These are phyloP conservation scores for Candida argentea DNA, from an alignment of 805 yeast genomes.

Conservation along the genomic window DNA sequence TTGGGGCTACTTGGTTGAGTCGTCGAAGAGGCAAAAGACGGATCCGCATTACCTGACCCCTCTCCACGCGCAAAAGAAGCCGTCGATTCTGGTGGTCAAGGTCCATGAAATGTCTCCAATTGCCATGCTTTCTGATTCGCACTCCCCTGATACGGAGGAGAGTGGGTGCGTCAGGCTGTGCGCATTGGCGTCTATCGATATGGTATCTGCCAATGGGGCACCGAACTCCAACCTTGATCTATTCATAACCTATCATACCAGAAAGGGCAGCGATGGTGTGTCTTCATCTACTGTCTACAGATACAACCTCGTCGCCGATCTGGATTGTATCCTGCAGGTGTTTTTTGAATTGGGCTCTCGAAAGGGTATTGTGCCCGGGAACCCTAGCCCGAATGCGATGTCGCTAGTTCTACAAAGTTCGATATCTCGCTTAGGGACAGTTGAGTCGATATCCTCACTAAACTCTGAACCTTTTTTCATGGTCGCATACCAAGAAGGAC, in stretches of 20 bases:
- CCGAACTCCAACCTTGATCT: constrained; percentile 36
- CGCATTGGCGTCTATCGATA: constrained; percentile 26
- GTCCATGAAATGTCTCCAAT: constrained; percentile 18
- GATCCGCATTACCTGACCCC: constrained; percentile 45
- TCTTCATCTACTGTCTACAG: constrained; percentile 15
- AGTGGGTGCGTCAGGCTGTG: neutral
- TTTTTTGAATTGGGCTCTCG: constrained; percentile 21
- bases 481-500: constrained; percentile 33
- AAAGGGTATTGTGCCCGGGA: constrained; percentile 7
- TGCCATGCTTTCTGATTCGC: constrained; percentile 1
- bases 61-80: constrained; percentile 29
- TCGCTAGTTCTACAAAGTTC: constrained; percentile 18
- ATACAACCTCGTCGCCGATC: constrained; percentile 16
- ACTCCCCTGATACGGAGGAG: neutral
- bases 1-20: constrained; percentile 45
- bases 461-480: constrained; percentile 31
- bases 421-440: constrained; percentile 14
- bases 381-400: neutral
- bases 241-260: constrained; percentile 28
- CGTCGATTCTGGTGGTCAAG: constrained; percentile 27
- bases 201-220: constrained; percentile 37
- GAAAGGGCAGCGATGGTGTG: constrained; percentile 6
- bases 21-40: constrained; percentile 35
- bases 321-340: constrained; percentile 15
- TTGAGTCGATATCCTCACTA: constrained; percentile 21